phyloP scores from a whole-genome alignment of 1,284 basidiomycete genomes.

The Ceratobasidium sp. region DNA sequence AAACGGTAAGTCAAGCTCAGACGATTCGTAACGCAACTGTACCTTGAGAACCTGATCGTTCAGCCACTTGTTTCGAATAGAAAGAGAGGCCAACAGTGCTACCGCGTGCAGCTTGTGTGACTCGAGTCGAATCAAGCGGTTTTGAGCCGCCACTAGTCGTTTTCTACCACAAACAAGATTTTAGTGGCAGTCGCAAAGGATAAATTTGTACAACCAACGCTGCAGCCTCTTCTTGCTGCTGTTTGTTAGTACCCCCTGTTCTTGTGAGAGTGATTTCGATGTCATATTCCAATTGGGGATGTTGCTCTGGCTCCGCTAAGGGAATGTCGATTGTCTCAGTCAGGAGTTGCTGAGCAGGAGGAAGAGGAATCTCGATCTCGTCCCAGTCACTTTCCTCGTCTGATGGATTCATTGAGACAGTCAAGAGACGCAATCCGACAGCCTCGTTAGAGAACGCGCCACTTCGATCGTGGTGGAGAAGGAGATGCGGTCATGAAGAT shows the following conservation, averaged over 20 bases:
- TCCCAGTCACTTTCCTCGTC: slow-evolving; percentile 44
- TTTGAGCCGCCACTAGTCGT: slow-evolving; percentile 56
- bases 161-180: slow-evolving; percentile 18
- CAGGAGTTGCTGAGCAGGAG: not conserved
- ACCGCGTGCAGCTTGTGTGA: slow-evolving; percentile 91
- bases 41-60: slow-evolving; percentile 89
- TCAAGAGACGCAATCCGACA: not conserved
- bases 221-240: slow-evolving; percentile 29
- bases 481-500: slow-evolving; percentile 29
- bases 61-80: slow-evolving; percentile 85
- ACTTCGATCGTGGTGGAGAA: slow-evolving; percentile 36
- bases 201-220: not conserved
- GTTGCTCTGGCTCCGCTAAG: slow-evolving; percentile 14
- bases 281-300: slow-evolving; percentile 36
- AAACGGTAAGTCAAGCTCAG: slow-evolving; percentile 35
- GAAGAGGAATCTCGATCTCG: slow-evolving; percentile 38
- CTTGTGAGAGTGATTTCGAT: slow-evolving; percentile 41
- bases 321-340: slow-evolving; percentile 37
- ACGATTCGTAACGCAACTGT: slow-evolving; percentile 54
- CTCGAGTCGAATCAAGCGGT: slow-evolving; percentile 79
- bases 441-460: not conserved
- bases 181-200: not conserved
- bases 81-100: slow-evolving; percentile 80
- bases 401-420: slow-evolving; percentile 19
- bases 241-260: slow-evolving; percentile 22